A percentile compares a stretch with the other conserved stretches of the same genome.
phyloP scores from a whole-genome alignment of 768 basidiomycete genomes.

The Daedaleopsis sinensis region DNA sequence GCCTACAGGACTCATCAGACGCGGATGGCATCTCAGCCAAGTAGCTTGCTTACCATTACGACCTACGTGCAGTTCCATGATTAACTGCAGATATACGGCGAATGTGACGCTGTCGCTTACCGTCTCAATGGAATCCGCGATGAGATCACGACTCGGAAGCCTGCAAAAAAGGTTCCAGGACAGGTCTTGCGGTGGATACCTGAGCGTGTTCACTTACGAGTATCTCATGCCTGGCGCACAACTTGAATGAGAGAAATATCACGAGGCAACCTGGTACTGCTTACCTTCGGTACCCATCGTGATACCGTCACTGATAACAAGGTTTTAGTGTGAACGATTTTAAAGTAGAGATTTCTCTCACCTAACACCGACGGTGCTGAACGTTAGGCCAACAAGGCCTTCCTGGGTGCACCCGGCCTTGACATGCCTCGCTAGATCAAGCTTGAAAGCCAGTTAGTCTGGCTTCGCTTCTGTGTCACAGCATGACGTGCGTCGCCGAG shows the following conservation, averaged over 20 bases:
- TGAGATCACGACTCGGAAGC: constrained; percentile 84
- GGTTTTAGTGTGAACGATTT: background rate
- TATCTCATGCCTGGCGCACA: constrained; percentile 74
- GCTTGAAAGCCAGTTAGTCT: constrained; percentile 39
- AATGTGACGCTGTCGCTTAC: constrained; percentile 38
- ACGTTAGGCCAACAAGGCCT: constrained; percentile 78
- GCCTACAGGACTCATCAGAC: constrained; percentile 46
- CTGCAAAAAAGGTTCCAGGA: constrained; percentile 39
- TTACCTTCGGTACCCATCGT: constrained; percentile 88
- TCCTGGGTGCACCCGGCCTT: constrained; percentile 85
- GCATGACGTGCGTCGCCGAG: too few species aligned
- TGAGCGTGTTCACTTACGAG: constrained; percentile 53
- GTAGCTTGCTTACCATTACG: constrained; percentile 49
- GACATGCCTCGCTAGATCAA: constrained; percentile 77
- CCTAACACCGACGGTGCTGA: constrained; percentile 88
- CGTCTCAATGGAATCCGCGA: constrained; percentile 88
- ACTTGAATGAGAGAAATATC: background rate
- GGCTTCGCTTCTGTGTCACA: background rate
- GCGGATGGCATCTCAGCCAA: background rate
- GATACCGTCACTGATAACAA: constrained; percentile 67
- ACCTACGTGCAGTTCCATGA: constrained; percentile 40
- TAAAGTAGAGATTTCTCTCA: constrained; percentile 29
- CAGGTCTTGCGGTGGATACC: background rate
- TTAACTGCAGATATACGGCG: background rate
- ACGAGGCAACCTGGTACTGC: constrained; percentile 20